Base-by-base conservation (phyloP, 2,329 filamentous ascomycete genomes). In the Ophiobolus disseminans region DNA sequence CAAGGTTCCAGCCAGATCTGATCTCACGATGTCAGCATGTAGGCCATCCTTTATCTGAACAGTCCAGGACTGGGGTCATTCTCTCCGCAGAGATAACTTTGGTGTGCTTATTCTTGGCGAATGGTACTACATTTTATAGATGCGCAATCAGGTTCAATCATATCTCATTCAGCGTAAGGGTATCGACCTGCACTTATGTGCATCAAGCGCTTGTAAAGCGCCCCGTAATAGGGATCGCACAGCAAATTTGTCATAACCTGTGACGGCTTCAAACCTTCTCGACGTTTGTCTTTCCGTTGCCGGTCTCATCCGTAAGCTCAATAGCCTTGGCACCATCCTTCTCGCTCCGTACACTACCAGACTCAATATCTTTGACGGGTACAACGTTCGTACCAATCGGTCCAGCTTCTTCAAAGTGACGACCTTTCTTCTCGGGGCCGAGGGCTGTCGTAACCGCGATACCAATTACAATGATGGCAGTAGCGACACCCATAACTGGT, bases 391-490 rank as follows among this genome's bases (percentile, higher is more conserved):
- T 73, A 9, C 80, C 80, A 4, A 81, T 82, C 26, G 80, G 78
- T 4, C 75, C 75, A 4, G 80, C 82, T 45, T 80, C 76, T 66
- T 90, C 88, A 59, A 93, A 91, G 48, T 81, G 77, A 14, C 86
- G 78, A 1, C 89, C 89, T 36, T 86, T 81, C 75, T 86, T 88
- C 80, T 92, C 89, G 0, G 88, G 88, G 0, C 89, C 89, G 44
- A 91, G 65, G 22, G 86, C 83, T 4, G 85, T 83, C 0, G 87
- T 90, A 17, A 86, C 65, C 9, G 81, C 77, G 52, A 92, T 91
- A 1, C 88, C 88, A 0, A 83, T 36, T 0, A 85, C 86, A 55
- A 91, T 90, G 58, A 92, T 91, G 1, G 86, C 88, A 2, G 88
- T 91, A 3, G 86, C 88, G 45, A 91, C 77, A 10, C 82, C 88